Evolutionary conservation across 148 eudicot species (phyloP).

Genomic region (Cornus florida): DNA sequence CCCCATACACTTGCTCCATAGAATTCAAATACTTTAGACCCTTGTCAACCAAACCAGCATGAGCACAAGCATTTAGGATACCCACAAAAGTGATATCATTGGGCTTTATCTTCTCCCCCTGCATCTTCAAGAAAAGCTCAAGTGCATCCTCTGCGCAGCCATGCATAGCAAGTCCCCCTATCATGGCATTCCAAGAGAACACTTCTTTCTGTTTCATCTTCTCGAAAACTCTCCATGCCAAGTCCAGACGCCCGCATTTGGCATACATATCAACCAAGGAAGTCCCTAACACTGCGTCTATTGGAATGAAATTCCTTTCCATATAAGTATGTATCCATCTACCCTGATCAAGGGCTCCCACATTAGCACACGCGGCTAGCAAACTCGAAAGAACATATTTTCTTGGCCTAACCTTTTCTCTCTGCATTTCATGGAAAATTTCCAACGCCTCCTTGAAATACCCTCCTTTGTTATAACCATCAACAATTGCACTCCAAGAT

Average conservation of each 20-base stretch:
- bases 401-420: constrained; percentile 25
- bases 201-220: constrained; percentile 26
- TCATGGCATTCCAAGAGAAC: constrained; percentile 48
- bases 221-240: constrained; percentile 39
- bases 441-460: constrained; percentile 31
- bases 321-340: constrained; percentile 40
- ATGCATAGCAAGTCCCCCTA: constrained; percentile 41
- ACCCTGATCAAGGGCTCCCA: constrained; percentile 45
- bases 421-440: constrained; percentile 35
- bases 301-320: constrained; percentile 17
- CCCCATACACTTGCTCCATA: constrained; percentile 29
- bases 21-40: constrained; percentile 27
- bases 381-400: constrained; percentile 33
- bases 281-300: constrained; percentile 39
- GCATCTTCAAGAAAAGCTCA: constrained; percentile 32
- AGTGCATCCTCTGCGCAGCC: constrained; percentile 37
- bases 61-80: constrained; percentile 45
- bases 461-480: constrained; percentile 37
- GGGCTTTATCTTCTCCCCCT: constrained; percentile 18
- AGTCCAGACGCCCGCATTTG: constrained; percentile 38
- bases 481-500: constrained; percentile 48
- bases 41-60: constrained; percentile 40
- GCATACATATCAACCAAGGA: constrained; percentile 48
- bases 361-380: constrained; percentile 36
- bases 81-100: constrained; percentile 30